phyloP scores from a whole-genome alignment of 371 early-diverging fungal genomes.

The Zopfochytrium polystomum region DNA sequence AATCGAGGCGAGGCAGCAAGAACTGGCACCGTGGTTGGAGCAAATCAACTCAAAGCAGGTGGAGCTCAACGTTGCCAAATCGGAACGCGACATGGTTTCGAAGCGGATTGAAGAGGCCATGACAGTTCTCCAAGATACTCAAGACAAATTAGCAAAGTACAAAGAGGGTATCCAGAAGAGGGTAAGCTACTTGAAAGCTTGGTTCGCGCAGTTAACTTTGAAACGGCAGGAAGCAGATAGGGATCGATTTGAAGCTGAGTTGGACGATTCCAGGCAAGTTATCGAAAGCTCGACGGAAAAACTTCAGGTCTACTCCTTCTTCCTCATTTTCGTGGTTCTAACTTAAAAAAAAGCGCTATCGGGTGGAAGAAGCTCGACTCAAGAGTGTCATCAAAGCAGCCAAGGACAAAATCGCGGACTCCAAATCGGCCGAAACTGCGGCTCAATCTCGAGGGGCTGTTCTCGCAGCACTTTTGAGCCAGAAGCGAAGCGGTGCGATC shows the following conservation, averaged over 20 bases:
- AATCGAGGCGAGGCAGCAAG: slow-evolving; percentile 37
- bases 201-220: too few relatives aligned
- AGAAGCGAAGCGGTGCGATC: slow-evolving; percentile 77
- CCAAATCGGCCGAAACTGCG: slow-evolving; percentile 58
- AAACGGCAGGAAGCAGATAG: too few relatives aligned
- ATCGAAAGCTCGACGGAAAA: too few relatives aligned
- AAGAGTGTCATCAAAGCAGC: slow-evolving; percentile 33
- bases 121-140: slow-evolving; percentile 46
- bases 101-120: slow-evolving; percentile 16
- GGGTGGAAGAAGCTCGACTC: slow-evolving; percentile 17
- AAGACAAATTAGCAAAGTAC: slow-evolving; percentile 51
- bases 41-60: slow-evolving; percentile 32
- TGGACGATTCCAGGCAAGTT: too few relatives aligned
- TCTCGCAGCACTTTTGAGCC: slow-evolving; percentile 66
- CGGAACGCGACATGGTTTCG: slow-evolving; percentile 59
- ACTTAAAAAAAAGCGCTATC: slow-evolving; percentile 15
- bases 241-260: too few relatives aligned
- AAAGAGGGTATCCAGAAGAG: slow-evolving; percentile 31
- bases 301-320: slow-evolving; percentile 3
- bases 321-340: background rate
- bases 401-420: slow-evolving; percentile 67
- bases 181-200: too few relatives aligned
- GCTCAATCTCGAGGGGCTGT: slow-evolving; percentile 75
- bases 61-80: slow-evolving; percentile 63
- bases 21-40: slow-evolving; percentile 40